These are phyloP conservation scores for Colletotrichum abscissum DNA, from an alignment of 2,329 filamentous ascomycete genomes.

Conservation along the genomic window DNA sequence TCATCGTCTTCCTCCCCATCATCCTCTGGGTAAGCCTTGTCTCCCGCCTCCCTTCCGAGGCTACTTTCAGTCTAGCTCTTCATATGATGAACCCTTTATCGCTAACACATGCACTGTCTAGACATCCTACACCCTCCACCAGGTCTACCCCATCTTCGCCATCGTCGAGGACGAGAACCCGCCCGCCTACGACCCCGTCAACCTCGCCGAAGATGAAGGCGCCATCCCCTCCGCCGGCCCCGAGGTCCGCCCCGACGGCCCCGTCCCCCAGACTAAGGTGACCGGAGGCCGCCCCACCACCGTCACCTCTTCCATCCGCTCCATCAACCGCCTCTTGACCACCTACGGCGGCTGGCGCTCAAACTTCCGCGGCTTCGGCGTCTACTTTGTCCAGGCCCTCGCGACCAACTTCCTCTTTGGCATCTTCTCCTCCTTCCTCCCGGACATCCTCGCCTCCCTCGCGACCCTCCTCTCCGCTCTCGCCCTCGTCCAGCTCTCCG, in stretches of 20 bases:
- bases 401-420: constrained; percentile 50
- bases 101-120: constrained; percentile 40
- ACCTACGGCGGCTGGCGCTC: constrained; percentile 72
- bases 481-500: constrained; percentile 73
- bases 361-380: constrained; percentile 76
- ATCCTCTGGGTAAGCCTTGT: constrained; percentile 52
- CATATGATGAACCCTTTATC: not conserved
- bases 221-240: constrained; percentile 47
- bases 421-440: constrained; percentile 57
- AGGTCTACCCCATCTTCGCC: constrained; percentile 64
- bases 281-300: constrained; percentile 48
- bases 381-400: constrained; percentile 53
- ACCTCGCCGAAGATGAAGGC: constrained; percentile 52
- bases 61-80: not conserved
- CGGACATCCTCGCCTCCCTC: constrained; percentile 58
- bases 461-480: constrained; percentile 69
- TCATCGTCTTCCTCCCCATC: constrained; percentile 58
- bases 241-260: constrained; percentile 36
- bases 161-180: constrained; percentile 69
- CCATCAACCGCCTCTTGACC: constrained; percentile 66
- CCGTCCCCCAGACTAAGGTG: constrained; percentile 38
- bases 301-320: constrained; percentile 63
- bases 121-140: constrained; percentile 62
- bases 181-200: constrained; percentile 64
- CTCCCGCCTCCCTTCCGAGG: not conserved